Base-by-base conservation (phyloP, 441 rosid genomes). In the Pelargonium australe region DNA sequence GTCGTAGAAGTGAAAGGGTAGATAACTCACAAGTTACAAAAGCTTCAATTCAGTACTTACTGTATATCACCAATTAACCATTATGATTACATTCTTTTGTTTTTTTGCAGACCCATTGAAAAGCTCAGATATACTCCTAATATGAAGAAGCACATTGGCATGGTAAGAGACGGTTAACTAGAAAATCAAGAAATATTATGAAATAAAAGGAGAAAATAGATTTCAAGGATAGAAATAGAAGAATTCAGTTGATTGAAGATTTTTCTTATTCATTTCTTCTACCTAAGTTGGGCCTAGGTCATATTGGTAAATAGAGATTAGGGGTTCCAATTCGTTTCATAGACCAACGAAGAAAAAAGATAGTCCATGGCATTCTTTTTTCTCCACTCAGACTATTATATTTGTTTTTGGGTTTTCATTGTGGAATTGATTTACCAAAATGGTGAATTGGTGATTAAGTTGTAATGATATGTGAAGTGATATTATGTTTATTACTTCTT, bases 111-210 rank as follows among this genome's bases (percentile, higher is more conserved):
- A 81, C 99, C 99, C 64, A 76, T 89, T 81, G 96, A 91, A 72
- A 94, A 89, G 85, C 82, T 94, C 71, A 88, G 85, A 76, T 94
- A 89, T 76, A 84, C 86, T 64, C 90, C 99, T 70, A 94, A 94
- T 77, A 91, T 89, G 99, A 94, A 89, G 91, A 94, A 89, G 77
- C 85, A 84, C 77, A 88, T 91, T 23, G 99, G 97, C 83, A 91
- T 94, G 96, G 99, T 94, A 83, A 73, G 83, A 65, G 64, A 77
- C 75, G 70, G 16, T 73, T 76, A 61, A 61, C 67, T 74, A 68
- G 72, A 25, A 65, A 44, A 64, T 65, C 57, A 67, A 63, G 51
- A 16, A 60, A n/a, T 69, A 43, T 19, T 41, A 62, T 2, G 68
- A 31, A 51, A 62, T 40, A 17, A 61, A 57, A 17, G 17, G 68